A percentile compares a stretch with the other conserved stretches of the same genome.
phyloP scores from a whole-genome alignment of 2,329 filamentous ascomycete species.

The Venturia carpophila region DNA sequence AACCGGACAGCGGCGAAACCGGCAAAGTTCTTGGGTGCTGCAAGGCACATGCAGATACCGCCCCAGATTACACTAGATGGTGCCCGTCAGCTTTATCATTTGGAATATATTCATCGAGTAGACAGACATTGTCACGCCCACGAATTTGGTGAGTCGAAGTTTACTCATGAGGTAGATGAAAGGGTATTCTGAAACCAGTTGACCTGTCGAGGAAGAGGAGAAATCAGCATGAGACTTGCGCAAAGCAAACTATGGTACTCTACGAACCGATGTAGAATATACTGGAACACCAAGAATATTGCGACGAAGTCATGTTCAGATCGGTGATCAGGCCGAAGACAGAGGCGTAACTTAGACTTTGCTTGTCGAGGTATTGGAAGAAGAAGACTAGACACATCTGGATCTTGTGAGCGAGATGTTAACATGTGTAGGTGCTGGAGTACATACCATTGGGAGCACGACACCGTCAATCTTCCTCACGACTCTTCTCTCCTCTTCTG shows the following conservation, averaged over 20 bases:
- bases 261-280: slow-evolving; percentile 40
- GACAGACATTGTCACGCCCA: slow-evolving; percentile 37
- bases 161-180: slow-evolving; percentile 46
- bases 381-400: slow-evolving; percentile 23
- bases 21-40: slow-evolving; percentile 34
- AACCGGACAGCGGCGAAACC: slow-evolving; percentile 22
- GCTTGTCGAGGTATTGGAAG: slow-evolving; percentile 39
- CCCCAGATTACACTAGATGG: slow-evolving; percentile 34
- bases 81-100: no score
- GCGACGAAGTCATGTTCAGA: slow-evolving; percentile 36
- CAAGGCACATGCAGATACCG: slow-evolving; percentile 38
- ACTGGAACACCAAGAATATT: slow-evolving; percentile 44
- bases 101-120: neutral
- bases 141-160: slow-evolving; percentile 44
- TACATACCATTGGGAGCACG: neutral
- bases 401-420: neutral
- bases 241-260: neutral
- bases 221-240: neutral
- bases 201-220: neutral
- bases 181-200: slow-evolving; percentile 38
- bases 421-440: neutral
- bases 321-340: slow-evolving; percentile 42
- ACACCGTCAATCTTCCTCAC: neutral
- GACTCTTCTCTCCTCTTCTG: neutral
- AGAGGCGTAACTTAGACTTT: slow-evolving; percentile 44